Evolutionary conservation across 805 yeast species (phyloP).

Genomic region (Lipomyces kockii): DNA sequence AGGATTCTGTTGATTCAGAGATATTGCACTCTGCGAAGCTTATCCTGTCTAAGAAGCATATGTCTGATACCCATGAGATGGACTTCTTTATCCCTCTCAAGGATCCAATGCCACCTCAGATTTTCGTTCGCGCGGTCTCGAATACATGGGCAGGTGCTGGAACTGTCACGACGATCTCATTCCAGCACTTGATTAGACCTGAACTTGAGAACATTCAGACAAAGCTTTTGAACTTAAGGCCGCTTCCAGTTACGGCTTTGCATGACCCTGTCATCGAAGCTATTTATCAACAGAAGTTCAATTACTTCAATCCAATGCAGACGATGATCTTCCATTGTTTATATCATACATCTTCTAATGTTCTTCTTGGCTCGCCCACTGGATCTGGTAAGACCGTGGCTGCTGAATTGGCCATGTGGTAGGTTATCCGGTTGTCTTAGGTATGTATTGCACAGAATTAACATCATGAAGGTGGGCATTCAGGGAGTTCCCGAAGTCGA

Average conservation of each 20-base stretch:
- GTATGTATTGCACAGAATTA: background rate
- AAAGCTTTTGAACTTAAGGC: conserved; percentile 75
- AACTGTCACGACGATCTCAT: conserved; percentile 73
- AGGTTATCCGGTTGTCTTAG: background rate
- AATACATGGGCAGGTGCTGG: conserved; percentile 93
- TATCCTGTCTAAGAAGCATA: conserved; percentile 63
- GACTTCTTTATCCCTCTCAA: conserved; percentile 91
- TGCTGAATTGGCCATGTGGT: conserved; percentile 97
- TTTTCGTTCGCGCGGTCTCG: conserved; percentile 75
- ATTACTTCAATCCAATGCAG: conserved; percentile 97
- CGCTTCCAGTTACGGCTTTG: conserved; percentile 81
- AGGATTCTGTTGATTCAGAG: conserved; percentile 73
- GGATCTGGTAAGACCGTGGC: conserved; percentile 98
- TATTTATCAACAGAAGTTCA: conserved; percentile 70
- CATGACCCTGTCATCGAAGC: conserved; percentile 68
- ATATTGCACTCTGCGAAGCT: conserved; percentile 84
- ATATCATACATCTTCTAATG: conserved; percentile 77
- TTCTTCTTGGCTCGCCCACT: conserved; percentile 95
- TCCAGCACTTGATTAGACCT: conserved; percentile 88
- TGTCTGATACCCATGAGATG: conserved; percentile 64
- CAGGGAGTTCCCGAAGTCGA: conserved; percentile 66
- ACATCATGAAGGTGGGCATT: conserved; percentile 60
- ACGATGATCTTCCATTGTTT: conserved; percentile 93
- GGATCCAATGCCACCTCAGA: conserved; percentile 89
- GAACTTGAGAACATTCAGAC: conserved; percentile 86